Evolutionary conservation across 441 rosid species (phyloP), one percentile per base, ranked within the genome.

Genomic region (Gossypium gossypioides): DNA sequence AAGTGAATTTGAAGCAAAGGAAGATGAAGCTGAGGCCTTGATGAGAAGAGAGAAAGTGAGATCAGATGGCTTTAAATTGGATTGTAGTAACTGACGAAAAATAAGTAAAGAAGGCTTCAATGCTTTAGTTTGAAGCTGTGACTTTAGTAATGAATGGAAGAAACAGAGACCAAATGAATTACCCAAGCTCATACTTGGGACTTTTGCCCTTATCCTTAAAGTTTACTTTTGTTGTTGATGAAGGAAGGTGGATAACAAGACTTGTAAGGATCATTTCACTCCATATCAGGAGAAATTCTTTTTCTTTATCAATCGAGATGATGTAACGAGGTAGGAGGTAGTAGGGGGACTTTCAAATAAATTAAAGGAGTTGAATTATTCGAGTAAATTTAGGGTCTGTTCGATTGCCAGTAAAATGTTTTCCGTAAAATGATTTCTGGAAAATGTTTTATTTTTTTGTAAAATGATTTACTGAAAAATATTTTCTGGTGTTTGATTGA

Each of bases 1-100:
- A 8, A 6, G 29, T 4, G 79, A 79, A 67, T 67, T 55, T 21
- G 81, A 22, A 68, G 77, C 65, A 13, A 69, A 60, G n/a, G 69
- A 13, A 4, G 79, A 69, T 44, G 74, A 78, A 74, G 74, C 42
- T 34, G 60, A 66, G 57, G 88, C 79, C 76, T 88, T 89, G 3
- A 90, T 74, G 65, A 88, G 81, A 65, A 85, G 62, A 63, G 93
- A 87, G 77, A 89, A 85, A 54, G 93, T 86, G 58, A 84, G 61
- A 57, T 86, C 86, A 64, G 73, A 83, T 68, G 96, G 93, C 67
- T 29, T 85, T 55, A 82, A 55, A 64, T 69, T 50, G 18, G 79
- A 84, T 44, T 80, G 89, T 3, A 90, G 78, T 63, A 90, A 72
- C 16, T 79, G 86, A 72, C 91, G 87, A 58, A 90, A 84, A 78